Evolutionary conservation across 306 rosid species (phyloP).

Genomic region (Prunus mume): DNA sequence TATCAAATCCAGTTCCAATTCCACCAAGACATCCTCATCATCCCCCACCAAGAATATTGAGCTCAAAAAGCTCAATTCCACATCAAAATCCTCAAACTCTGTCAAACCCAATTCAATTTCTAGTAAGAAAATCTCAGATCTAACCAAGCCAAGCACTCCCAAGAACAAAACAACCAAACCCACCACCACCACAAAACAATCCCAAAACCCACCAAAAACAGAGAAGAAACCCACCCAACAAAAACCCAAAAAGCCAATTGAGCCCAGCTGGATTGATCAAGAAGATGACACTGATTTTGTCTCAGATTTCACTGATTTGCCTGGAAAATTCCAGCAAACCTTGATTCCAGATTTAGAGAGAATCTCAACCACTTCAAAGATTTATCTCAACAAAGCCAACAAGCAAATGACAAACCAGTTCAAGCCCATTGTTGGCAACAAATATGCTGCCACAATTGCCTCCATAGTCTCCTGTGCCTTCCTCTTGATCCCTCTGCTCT

Average conservation of each 20-base stretch:
- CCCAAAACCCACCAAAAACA: slow-evolving; percentile 15
- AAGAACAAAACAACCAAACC: slow-evolving; percentile 64
- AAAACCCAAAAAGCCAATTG: slow-evolving; percentile 34
- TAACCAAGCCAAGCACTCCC: slow-evolving; percentile 32
- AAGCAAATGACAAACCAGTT: slow-evolving; percentile 63
- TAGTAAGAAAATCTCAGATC: slow-evolving; percentile 47
- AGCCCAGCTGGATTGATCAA: slow-evolving; percentile 49
- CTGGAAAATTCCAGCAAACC: slow-evolving; percentile 54
- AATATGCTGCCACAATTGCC: slow-evolving; percentile 78
- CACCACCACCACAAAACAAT: slow-evolving; percentile 38
- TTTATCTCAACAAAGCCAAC: slow-evolving; percentile 66
- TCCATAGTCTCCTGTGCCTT: slow-evolving; percentile 53
- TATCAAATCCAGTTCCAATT: slow-evolving; percentile 17
- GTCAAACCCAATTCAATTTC: slow-evolving; percentile 32
- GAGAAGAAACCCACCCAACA: slow-evolving; percentile 28
- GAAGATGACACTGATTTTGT: slow-evolving; percentile 57
- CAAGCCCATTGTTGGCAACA: slow-evolving; percentile 86
- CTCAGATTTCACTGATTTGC: slow-evolving; percentile 62
- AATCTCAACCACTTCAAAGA: slow-evolving; percentile 71
- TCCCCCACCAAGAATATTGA: slow-evolving; percentile 21
- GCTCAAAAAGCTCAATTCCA: slow-evolving; percentile 60
- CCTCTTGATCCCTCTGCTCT: slow-evolving; percentile 62
- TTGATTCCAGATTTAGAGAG: slow-evolving; percentile 76
- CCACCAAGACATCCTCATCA: slow-evolving; percentile 20
- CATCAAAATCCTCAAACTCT: slow-evolving; percentile 46